Base-by-base conservation (phyloP, 441 rosid species). In the Mallotus japonicus region DNA sequence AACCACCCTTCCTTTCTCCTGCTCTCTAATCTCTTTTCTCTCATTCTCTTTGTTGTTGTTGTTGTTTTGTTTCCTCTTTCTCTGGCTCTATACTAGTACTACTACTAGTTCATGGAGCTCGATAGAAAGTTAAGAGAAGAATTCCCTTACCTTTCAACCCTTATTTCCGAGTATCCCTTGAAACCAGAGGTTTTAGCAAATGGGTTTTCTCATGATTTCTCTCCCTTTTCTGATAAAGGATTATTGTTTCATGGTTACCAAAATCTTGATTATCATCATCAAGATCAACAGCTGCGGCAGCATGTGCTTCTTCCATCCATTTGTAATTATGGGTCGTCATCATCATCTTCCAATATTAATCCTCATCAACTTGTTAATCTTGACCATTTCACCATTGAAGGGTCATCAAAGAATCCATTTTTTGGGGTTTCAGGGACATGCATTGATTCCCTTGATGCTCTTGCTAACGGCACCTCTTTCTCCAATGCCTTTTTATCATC, bases 101-200 rank as follows among this genome's bases (percentile, higher is more conserved):
- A 37, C 6, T 37, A 37, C 53, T 44, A 6, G 40, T 76, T 82
- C 75, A 86, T 87, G 91, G 89, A 84, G 83, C 51, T 86, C 37
- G 78, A 77, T 16, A 40, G 73, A 20, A 80, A 72, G 69, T 73
- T 83, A 17, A 79, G 50, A 56, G 85, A 82, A 12, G 87, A 88
- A 79, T 82, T 79, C 8, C 86, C 84, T 60, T 77, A 75, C 54
- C 79, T 80, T 73, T 67, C 80, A 0, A 76, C 37, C 74, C 77
- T 83, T 75, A 59, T 82, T 60, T 62, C 69, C 12, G 84, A 83
- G 22, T 61, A 63, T 61, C 19, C 76, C 47, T 63, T 53, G 19
- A 82, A 79, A 61, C 69, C 73, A 8, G 81, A 72, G 14, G n/a
- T 50, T 56, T 0, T 20, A 13, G 61, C 49, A 42, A 61, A 65